A percentile compares a stretch with the other conserved stretches of the same genome.
phyloP scores from a whole-genome alignment of 805 yeast species.

The Candida montana region DNA sequence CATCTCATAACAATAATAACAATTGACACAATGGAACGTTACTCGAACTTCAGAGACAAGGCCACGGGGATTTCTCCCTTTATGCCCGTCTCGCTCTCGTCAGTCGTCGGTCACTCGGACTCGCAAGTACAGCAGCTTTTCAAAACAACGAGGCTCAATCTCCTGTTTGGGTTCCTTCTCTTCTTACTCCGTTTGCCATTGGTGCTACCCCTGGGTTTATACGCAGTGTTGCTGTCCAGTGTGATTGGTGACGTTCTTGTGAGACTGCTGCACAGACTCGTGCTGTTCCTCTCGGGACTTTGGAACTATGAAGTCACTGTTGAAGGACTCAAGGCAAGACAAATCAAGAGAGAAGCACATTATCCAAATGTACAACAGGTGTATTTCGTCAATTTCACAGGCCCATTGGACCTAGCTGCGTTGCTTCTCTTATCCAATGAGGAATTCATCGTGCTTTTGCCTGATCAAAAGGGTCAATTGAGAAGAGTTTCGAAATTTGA shows the following conservation, averaged over 20 bases:
- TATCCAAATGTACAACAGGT: constrained; percentile 36
- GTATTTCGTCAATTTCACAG: constrained; percentile 42
- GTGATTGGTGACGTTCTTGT: background rate
- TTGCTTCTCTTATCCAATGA: constrained; percentile 26
- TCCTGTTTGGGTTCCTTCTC: constrained; percentile 15
- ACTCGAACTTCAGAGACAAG: constrained; percentile 78
- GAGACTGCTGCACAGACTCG: constrained; percentile 11
- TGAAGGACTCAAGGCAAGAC: constrained; percentile 17
- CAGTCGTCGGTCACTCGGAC: constrained; percentile 10
- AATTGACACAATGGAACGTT: constrained; percentile 81
- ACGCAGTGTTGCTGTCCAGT: constrained; percentile 16
- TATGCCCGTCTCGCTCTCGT: constrained; percentile 45
- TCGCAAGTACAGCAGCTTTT: constrained; percentile 4
- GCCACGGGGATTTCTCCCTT: constrained; percentile 95
- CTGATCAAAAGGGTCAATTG: constrained; percentile 29
- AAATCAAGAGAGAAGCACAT: constrained; percentile 12
- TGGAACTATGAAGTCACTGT: constrained; percentile 14
- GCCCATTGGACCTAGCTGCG: constrained; percentile 42
- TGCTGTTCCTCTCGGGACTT: constrained; percentile 16
- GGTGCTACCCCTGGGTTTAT: constrained; percentile 23
- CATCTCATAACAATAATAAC: background rate
- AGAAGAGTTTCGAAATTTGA: constrained; percentile 25
- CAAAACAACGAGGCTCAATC: constrained; percentile 4
- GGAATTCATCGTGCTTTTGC: constrained; percentile 29
- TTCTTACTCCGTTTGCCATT: constrained; percentile 18